Percentiles rank a stretch among this genome's conserved stretches.
These are phyloP conservation scores for Talaromyces sp. DNA, from an alignment of 2,329 filamentous ascomycete species.

Conservation along the genomic window DNA sequence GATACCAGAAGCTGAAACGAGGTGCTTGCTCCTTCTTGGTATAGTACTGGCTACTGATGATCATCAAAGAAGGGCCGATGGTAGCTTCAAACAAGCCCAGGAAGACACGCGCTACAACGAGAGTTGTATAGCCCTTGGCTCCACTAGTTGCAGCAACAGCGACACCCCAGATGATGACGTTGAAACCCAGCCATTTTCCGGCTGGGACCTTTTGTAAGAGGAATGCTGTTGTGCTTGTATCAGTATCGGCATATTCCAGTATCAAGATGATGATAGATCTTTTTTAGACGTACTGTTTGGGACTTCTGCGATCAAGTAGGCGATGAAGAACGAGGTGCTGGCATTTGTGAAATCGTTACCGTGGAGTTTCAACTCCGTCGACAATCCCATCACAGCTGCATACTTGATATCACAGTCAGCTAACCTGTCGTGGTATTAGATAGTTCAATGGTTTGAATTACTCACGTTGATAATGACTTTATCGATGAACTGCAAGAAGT, in stretches of 20 bases:
- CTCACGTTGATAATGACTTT: conserved; percentile 62
- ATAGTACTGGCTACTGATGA: conserved; percentile 62
- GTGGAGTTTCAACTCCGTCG: conserved; percentile 53
- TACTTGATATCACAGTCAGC: conserved; percentile 49
- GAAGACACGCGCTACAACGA: conserved; percentile 58
- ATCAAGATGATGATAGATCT: background rate
- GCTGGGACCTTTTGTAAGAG: conserved; percentile 62
- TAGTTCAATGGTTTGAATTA: background rate
- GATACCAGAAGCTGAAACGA: conserved; percentile 62
- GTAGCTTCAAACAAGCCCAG: conserved; percentile 62
- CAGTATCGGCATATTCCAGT: background rate
- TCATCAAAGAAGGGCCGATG: conserved; percentile 60
- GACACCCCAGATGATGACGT: conserved; percentile 56
- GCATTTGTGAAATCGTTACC: conserved; percentile 64
- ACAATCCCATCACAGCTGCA: conserved; percentile 64
- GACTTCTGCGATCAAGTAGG: conserved; percentile 58
- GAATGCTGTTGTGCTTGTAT: conserved; percentile 43
- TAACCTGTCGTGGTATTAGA: background rate
- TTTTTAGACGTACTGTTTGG: conserved; percentile 52
- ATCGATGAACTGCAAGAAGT: conserved; percentile 64
- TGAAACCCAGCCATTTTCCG: conserved; percentile 60
- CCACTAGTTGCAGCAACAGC: conserved; percentile 48
- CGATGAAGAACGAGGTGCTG: conserved; percentile 64
- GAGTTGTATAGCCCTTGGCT: conserved; percentile 52
- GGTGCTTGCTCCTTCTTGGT: conserved; percentile 58